Evolutionary conservation across 169 alveolate genomes (phyloP), one percentile per base, ranked within the genome.

Genomic region (Plasmodium reichenowi): DNA sequence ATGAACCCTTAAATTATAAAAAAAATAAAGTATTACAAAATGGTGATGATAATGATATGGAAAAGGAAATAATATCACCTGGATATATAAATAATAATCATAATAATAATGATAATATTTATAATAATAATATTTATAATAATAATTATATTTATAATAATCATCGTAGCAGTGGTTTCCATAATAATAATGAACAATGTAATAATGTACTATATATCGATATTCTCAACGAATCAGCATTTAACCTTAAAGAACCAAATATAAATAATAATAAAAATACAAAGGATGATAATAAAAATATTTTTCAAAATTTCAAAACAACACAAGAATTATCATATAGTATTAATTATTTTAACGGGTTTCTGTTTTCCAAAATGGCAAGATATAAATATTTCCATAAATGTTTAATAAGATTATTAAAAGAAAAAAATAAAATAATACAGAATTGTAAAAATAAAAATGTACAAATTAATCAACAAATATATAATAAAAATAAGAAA

Each of bases 351-450:
- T 83, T 83, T 29, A 29, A 83, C 52, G 91, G 91, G 29, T 83
- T 38, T 38, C 68, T 83, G 8, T 68, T 83, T 58, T 68, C 91
- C 54, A 83, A 68, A 83, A 83, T 83, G 91, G 64, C 80, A 12
- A 67, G 91, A 56, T 83, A 83, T 54, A 83, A 83, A 83, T 83
- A 68, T 68, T 83, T 83, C 38, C 91, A 83, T 63, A 83, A 83
- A 59, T 83, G 91, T 22, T 68, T 83, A 70, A 83, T 83, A 38
- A 10, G 91, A 48, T 68, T 83, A 56, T 24, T 83, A 38, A 83
- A 83, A 43, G 12, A 66, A 48, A 74, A 80, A 80, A 12, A 9
- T 9, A 76, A 43, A 22, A 48, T 50, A 26, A 50, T 2, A 6
- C 15, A 38, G 17, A 60, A 12, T 17, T n/a, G 20, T 29, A 22